Base-by-base conservation (phyloP, 305 asterid genomes). In the Rubia occidens region DNA sequence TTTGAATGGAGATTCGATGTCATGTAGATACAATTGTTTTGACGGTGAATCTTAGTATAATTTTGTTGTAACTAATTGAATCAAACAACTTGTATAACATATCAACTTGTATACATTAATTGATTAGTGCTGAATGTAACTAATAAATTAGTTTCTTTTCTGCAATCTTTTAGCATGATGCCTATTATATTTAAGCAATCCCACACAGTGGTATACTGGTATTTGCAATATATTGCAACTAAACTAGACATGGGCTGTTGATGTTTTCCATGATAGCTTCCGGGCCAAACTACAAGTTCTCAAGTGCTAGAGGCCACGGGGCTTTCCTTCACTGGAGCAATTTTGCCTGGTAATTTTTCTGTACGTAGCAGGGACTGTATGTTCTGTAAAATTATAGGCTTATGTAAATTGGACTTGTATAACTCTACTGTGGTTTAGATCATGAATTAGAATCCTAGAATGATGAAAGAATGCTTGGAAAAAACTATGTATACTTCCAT, bases 261-360 rank as follows among this genome's bases (percentile, higher is more conserved):
- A 47, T 45, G 45, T 69, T 76, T 56, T 74, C 21, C 55, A 39
- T 77, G 70, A 69, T 73, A 90, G 97, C 80, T 65, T 86, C 82
- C 73, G 97, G 97, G 61, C 96, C 97, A 56, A 69, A 78, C 75
- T 90, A 90, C 83, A 83, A 81, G 80, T 90, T 90, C 75, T 72
- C 95, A 55, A 85, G 87, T 78, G 84, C 95, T 65, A 84, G 95
- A 87, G 97, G 97, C 43, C 95, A 88, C 17, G 95, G 97, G 11
- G 95, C 95, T 75, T 88, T 85, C 78, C 87, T 88, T 71, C 95
- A 83, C 53, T 89, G 93, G 96, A 81, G 80, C 39, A 76, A 86
- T 73, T 77, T 84, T 67, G 87, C 75, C 24, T 85, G 89, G 95
- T 90, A 79, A 82, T 82, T 71, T 39, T 17, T 17, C 45, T 7